A percentile compares a stretch with the other conserved stretches of the same genome.
Evolutionary conservation across 2,329 filamentous ascomycete species (phyloP).

Genomic region (Alternaria rosae): DNA sequence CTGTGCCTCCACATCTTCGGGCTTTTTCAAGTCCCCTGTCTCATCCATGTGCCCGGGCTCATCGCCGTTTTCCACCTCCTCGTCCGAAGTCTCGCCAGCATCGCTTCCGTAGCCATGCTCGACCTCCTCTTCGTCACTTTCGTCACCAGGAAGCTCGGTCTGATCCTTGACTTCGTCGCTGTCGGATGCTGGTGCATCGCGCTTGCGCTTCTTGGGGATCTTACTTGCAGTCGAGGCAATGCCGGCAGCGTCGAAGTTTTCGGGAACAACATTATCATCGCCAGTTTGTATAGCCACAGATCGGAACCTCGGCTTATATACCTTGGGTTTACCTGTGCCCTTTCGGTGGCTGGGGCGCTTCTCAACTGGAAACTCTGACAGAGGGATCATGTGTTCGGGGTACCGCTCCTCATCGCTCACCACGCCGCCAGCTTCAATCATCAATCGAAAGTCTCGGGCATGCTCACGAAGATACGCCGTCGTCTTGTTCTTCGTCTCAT

Average conservation of each 20-base stretch:
- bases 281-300: neutral
- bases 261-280: neutral
- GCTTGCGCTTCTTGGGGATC: neutral
- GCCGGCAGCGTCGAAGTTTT: neutral
- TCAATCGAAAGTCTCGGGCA: neutral
- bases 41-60: neutral
- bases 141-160: neutral
- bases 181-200: neutral
- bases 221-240: neutral
- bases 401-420: neutral
- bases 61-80: neutral
- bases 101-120: neutral
- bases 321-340: neutral
- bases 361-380: neutral
- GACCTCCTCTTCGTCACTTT: neutral
- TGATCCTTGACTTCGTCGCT: neutral
- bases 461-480: slow-evolving; percentile 10
- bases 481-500: slow-evolving; percentile 2
- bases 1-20: too few relatives aligned
- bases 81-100: neutral
- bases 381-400: neutral
- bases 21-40: neutral
- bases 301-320: neutral
- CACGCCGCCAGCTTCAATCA: neutral
- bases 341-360: neutral